Evolutionary conservation across 768 basidiomycete genomes (phyloP).

Genomic region (Podaxis sp.): DNA sequence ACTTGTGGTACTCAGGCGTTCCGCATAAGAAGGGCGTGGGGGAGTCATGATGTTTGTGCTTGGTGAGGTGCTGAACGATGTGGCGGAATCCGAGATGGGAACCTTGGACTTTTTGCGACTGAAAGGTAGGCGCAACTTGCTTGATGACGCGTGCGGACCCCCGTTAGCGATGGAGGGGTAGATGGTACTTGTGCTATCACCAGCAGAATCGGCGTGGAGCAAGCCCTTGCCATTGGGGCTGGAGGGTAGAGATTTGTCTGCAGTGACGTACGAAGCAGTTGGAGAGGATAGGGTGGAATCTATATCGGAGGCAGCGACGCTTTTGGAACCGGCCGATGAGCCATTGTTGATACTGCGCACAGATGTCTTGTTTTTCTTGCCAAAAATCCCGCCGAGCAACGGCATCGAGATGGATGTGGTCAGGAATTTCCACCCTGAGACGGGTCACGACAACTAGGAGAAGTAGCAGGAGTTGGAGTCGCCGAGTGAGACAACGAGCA

Average conservation of each 20-base stretch:
- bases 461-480: neutral
- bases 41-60: constrained; percentile 19
- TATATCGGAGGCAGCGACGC: constrained; percentile 19
- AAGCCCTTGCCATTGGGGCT: constrained; percentile 30
- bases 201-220: constrained; percentile 23
- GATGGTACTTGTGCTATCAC: constrained; percentile 18
- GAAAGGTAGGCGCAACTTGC: constrained; percentile 38
- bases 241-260: constrained; percentile 32
- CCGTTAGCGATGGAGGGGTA: constrained; percentile 23
- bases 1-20: constrained; percentile 34
- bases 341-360: constrained; percentile 22
- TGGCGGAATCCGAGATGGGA: constrained; percentile 18
- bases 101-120: constrained; percentile 33
- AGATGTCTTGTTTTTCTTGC: constrained; percentile 33
- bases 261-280: constrained; percentile 30
- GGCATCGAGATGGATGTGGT: constrained; percentile 27
- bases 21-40: constrained; percentile 31
- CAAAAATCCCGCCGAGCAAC: constrained; percentile 36
- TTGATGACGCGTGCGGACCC: constrained; percentile 22
- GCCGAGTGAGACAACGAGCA: neutral
- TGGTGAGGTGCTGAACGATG: neutral
- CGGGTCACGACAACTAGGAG: neutral
- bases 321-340: constrained; percentile 18
- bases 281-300: constrained; percentile 31
- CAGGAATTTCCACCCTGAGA: neutral